These are phyloP conservation scores for Sclerotinia spermophila DNA, from an alignment of 2,329 filamentous ascomycete genomes.

Conservation along the genomic window DNA sequence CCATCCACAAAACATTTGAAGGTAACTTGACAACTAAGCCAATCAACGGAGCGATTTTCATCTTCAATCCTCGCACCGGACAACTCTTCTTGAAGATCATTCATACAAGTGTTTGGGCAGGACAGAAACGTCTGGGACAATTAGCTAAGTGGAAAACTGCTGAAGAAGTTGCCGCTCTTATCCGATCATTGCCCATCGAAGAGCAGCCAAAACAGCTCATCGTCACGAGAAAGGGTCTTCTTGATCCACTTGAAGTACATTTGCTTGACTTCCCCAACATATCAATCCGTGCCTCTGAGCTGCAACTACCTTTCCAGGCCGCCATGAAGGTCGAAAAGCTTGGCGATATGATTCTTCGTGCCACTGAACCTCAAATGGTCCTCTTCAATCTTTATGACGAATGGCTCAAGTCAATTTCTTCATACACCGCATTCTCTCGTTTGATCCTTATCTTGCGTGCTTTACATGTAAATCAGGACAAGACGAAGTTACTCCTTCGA, in stretches of 20 bases:
- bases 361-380: conserved; percentile 99
- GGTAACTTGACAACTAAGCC: conserved; percentile 98
- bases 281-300: conserved; percentile 92
- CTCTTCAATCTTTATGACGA: conserved; percentile 98
- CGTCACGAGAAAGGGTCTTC: conserved; percentile 91
- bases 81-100: conserved; percentile 99
- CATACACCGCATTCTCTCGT: conserved; percentile 96
- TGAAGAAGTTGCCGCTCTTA: conserved; percentile 97
- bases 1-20: conserved; percentile 99
- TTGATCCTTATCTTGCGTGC: conserved; percentile 90
- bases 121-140: conserved; percentile 97
- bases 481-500: conserved; percentile 91
- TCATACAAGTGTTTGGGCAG: conserved; percentile 98
- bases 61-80: conserved; percentile 98
- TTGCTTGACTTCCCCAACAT: conserved; percentile 98
- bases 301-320: conserved; percentile 97
- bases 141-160: conserved; percentile 99
- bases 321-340: conserved; percentile 99
- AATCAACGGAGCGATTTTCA: conserved; percentile 99
- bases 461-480: conserved; percentile 95
- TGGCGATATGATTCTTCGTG: conserved; percentile 96
- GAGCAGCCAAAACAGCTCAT: conserved; percentile 99
- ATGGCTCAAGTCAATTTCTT: conserved; percentile 97
- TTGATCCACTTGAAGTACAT: conserved; percentile 96
- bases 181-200: conserved; percentile 91